A percentile compares a stretch with the other conserved stretches of the same genome.
Conservation (phyloP, 768 basidiomycete genomes). For the Serendipita indica region DNA sequence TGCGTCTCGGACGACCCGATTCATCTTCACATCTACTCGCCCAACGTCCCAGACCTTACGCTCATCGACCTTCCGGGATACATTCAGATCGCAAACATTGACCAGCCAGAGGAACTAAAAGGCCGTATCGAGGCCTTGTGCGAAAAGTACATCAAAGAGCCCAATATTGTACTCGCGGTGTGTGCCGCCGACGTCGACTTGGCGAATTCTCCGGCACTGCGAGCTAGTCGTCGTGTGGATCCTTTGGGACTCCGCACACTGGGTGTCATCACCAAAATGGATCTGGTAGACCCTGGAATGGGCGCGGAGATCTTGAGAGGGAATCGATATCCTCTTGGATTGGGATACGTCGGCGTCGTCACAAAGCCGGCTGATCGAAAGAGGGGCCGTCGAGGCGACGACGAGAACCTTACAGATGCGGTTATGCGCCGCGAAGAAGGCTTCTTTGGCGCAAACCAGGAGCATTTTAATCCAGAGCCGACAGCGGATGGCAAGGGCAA, state of each 20-base stretch:
- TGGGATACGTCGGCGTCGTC: conserved; percentile 95
- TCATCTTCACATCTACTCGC: conserved; percentile 91
- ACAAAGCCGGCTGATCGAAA: conserved; percentile 58
- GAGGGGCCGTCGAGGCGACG: conserved; percentile 18
- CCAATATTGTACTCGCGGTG: conserved; percentile 98
- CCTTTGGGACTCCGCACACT: conserved; percentile 91
- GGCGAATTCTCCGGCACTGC: conserved; percentile 90
- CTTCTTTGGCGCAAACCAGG: conserved; percentile 49
- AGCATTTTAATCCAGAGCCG: conserved; percentile 31
- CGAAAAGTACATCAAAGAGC: conserved; percentile 96
- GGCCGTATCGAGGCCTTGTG: conserved; percentile 83
- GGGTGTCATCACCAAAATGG: conserved; percentile 99
- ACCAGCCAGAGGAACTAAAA: conserved; percentile 88
- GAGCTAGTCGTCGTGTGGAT: conserved; percentile 87
- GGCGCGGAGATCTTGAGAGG: conserved; percentile 72
- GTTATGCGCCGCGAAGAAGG: conserved; percentile 45
- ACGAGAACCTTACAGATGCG: conserved; percentile 26
- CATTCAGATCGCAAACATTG: conserved; percentile 84
- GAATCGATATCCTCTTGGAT: conserved; percentile 89
- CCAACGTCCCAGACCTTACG: conserved; percentile 90
- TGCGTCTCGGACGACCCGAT: conserved; percentile 92
- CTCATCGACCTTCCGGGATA: conserved; percentile 97
- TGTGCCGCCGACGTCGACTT: conserved; percentile 98
- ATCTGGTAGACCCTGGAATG: conserved; percentile 73
- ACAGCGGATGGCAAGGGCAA: neutral